Percentiles rank a stretch among this genome's conserved stretches.
Conservation (phyloP, 1,284 basidiomycete species). For the Coniferiporia sulphurascens region DNA sequence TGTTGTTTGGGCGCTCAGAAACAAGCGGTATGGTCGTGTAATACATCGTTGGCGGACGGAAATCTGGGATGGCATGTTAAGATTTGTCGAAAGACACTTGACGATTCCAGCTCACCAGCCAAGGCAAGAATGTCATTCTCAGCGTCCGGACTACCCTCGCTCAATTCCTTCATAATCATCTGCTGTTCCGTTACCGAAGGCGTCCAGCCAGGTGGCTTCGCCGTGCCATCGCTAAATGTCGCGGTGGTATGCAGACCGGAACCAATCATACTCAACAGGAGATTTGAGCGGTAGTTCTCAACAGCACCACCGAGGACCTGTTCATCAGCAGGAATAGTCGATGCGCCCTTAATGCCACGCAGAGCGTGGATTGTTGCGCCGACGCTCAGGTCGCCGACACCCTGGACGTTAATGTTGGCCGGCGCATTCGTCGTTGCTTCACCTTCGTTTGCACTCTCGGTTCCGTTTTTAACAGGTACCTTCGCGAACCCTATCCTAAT, state of each 20-base stretch:
- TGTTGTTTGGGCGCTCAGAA: constrained; percentile 77
- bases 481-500: constrained; percentile 96
- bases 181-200: constrained; percentile 84
- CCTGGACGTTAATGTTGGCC: constrained; percentile 52
- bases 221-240: constrained; percentile 46
- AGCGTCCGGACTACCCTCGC: constrained; percentile 69
- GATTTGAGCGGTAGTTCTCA: constrained; percentile 91
- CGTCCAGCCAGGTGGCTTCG: constrained; percentile 57
- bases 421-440: constrained; percentile 22
- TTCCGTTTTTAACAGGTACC: constrained; percentile 83
- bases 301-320: constrained; percentile 86
- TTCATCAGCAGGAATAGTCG: constrained; percentile 83
- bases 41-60: constrained; percentile 86
- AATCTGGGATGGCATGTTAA: constrained; percentile 42
- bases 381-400: constrained; percentile 75
- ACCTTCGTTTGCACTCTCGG: constrained; percentile 63
- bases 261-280: constrained; percentile 85
- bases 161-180: constrained; percentile 92
- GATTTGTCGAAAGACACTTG: constrained; percentile 9
- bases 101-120: constrained; percentile 53
- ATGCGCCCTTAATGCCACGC: constrained; percentile 79
- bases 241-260: constrained; percentile 70
- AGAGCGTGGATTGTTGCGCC: constrained; percentile 84
- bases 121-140: constrained; percentile 81
- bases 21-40: constrained; percentile 89